Conservation (phyloP, 192 early-diverging fungal species). For the Kappamyces sp. region DNA sequence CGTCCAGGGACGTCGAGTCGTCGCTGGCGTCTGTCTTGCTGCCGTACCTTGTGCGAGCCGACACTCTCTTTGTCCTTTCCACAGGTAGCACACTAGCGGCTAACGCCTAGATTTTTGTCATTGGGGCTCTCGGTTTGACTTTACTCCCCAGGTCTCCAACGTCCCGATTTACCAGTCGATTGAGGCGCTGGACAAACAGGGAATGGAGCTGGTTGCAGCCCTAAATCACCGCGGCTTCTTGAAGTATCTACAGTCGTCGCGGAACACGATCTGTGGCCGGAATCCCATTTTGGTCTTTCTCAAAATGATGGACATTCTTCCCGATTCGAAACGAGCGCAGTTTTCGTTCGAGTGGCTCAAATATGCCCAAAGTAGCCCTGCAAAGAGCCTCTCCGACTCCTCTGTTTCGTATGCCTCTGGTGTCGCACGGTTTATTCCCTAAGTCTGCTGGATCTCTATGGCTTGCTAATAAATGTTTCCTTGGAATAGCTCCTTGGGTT, state of each 20-base stretch:
- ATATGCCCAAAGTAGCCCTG: no score
- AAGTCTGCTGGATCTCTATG: no score
- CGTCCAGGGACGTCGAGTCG: conserved; percentile 53
- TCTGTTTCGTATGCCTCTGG: no score
- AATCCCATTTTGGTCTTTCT: conserved; percentile 52
- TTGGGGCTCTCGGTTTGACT: conserved; percentile 86
- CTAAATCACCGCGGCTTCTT: conserved; percentile 56
- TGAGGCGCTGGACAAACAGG: conserved; percentile 67
- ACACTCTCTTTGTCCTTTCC: conserved; percentile 88
- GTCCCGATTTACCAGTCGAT: conserved; percentile 76
- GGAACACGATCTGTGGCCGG: conserved; percentile 90
- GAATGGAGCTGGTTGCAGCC: conserved; percentile 70
- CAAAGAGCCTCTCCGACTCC: no score
- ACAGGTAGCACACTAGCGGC: conserved; percentile 20
- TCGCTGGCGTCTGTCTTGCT: conserved; percentile 69
- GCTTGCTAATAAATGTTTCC: no score
- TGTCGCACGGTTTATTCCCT: no score
- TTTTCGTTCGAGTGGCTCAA: no score
- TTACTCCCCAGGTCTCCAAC: conserved; percentile 20
- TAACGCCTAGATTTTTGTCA: conserved; percentile 80
- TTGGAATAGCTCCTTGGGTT: no score
- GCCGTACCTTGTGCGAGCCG: conserved; percentile 61
- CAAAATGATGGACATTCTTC: conserved; percentile 25
- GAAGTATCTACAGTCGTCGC: conserved; percentile 66
- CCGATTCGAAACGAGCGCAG: not conserved